Conservation (phyloP, 768 basidiomycete species). For the Phlebiopsis gigantea region DNA sequence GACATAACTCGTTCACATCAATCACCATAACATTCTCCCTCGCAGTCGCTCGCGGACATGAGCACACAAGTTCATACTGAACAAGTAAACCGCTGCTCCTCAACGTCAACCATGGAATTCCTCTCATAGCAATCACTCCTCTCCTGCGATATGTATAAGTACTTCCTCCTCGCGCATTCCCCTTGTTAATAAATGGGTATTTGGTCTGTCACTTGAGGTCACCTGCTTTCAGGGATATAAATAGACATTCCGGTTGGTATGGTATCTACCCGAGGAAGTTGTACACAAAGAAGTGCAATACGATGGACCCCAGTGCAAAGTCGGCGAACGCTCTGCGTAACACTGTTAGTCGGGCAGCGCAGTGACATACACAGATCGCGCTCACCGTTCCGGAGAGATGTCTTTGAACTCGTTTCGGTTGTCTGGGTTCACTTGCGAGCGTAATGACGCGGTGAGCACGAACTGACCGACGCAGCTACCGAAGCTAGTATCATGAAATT, state of each 20-base stretch:
- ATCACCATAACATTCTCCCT: background rate
- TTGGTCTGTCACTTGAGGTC: background rate
- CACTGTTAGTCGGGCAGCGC: background rate
- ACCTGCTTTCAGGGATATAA: background rate
- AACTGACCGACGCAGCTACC: conserved; percentile 94
- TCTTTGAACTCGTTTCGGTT: conserved; percentile 82
- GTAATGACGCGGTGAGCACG: conserved; percentile 86
- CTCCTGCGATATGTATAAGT: background rate
- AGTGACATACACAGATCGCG: background rate
- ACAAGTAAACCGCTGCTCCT: too few relatives aligned
- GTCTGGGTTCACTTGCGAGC: conserved; percentile 86
- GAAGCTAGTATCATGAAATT: conserved; percentile 53
- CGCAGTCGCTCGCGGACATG: background rate
- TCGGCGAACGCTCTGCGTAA: conserved; percentile 87
- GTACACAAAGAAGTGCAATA: conserved; percentile 97
- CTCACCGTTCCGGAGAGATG: conserved; percentile 87
- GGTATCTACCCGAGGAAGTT: conserved; percentile 83
- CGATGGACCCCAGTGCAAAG: conserved; percentile 90
- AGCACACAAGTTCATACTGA: too few relatives aligned
- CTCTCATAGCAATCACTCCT: background rate
- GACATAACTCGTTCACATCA: background rate
- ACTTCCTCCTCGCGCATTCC: background rate
- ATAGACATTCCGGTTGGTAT: background rate
- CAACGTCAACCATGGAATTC: background rate
- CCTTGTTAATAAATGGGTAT: background rate